Evolutionary conservation across 345 rosid genomes (phyloP), one percentile per base, ranked within the genome.

Genomic region (Luvunga scandens): DNA sequence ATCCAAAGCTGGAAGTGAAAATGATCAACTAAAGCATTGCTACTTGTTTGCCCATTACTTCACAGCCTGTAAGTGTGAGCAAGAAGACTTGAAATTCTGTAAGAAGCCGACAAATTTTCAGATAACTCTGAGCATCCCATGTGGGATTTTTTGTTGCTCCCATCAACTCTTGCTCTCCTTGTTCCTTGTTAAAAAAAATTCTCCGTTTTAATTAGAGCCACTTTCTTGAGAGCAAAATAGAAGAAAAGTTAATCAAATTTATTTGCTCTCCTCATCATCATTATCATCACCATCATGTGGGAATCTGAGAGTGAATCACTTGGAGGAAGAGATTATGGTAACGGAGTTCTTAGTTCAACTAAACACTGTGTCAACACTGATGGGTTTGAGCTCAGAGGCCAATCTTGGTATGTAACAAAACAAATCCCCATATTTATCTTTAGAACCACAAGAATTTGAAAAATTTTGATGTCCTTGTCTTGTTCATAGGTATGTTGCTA

Each of bases 321-420:
- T 25, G 86, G 86, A n/a, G 91, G 93, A 38, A 75, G 95, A 81
- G 97, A 89, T 36, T 93, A 90, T 66, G 95, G 88, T 18, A 91
- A 90, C 84, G 99, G 93, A 79, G 87, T 85, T 73, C 88, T 90
- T 69, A 80, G 86, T 77, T 86, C 98, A 16, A 84, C 73, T 83
- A 93, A 87, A 63, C 97, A 88, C 57, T 87, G 86, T 13, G 87
- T 95, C 77, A 88, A 91, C 78, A 91, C 94, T 75, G 96, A 89
- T 81, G 98, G 97, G 6, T 93, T 95, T 86, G 97, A 93, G 88
- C 91, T 86, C 22, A 87, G 91, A 81, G 97, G 90, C 75, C 92
- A 89, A 77, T 91, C 99, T 62, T 95, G 99, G 99, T 93, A 87
- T 68, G 82, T 4, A 24, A 25, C 36, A 50, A 42, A 24, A 10